Evolutionary conservation across 1,139 yeast species (phyloP), one percentile per base, ranked within the genome.

Genomic region (Arxiozyma slooffiae): DNA sequence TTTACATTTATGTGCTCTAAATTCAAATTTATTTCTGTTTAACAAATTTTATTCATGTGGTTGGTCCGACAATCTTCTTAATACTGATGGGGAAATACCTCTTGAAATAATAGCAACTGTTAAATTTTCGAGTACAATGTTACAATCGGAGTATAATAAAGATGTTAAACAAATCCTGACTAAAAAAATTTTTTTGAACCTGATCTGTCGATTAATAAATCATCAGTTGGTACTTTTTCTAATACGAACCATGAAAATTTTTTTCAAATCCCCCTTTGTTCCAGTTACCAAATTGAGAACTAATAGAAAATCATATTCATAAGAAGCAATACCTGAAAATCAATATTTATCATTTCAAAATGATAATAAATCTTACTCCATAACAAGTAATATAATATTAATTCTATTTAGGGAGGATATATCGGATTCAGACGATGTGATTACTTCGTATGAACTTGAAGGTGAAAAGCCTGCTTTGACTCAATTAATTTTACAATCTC

Each of bases 1-100:
- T 41, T 67, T 82, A 48, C 87, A 82, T 59, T 67, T 84, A 46
- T 85, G 89, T 1, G 70, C 70, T 2, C 49, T 64, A 23, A 66
- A 66, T 49, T 49, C 61, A 38, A 66, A 66, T 50, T 48, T 66
- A 37, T 62, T 62, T 8, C 51, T 66, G 8, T 66, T 64, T 46
- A 61, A 63, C 46, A 64, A 60, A 47, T 49, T 66, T 4, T 57
- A 60, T 44, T 53, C 60, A 22, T 47, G 64, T 41, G 70, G 70
- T 7, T 63, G 67, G 7, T 62, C 67, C 3, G 58, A 58, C 48
- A 62, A 58, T 44, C 53, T 64, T 23, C 44, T 58, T n/a, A 66
- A 66, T 46, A 53, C 54, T 21, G 63, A 64, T 38, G 56, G 58
- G 34, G 61, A 60, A 46, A 61, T 67, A 1, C 63, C 67, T 2